Evolutionary conservation across 495 filamentous ascomycete species (phyloP), one percentile per base, ranked within the genome.

Genomic region (Patellaria atrata): DNA sequence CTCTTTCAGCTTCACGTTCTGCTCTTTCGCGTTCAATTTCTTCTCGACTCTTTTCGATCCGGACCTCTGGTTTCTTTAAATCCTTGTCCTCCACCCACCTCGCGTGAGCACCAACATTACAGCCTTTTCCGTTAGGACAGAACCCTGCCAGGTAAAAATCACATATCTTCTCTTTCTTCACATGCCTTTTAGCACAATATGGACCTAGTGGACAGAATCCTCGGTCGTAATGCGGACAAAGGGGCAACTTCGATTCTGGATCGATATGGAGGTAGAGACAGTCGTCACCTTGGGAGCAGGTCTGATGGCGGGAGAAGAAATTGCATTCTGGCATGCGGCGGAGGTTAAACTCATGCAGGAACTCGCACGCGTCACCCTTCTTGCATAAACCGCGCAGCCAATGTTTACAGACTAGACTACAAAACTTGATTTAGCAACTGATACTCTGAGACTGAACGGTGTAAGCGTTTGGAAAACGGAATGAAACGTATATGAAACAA

Each of bases 301-400:
- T 93, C 37, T 80, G 82, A 52, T 84, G 81, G 40, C 83, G 75
- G 11, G 80, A 72, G 38, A 45, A 61, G 45, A 55, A 53, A 51
- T 84, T 89, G 63, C 89, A 97, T 60, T 94, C 89, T 29, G 86
- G 83, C 87, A 93, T 91, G 59, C 85, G 82, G 30, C 89, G 77
- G 45, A 97, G 71, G 65, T 97, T 94, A 67, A 91, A 97, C 62
- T 94, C 87, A 62, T 97, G 89, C 38, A 94, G 65, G 53, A 93
- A 97, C 61, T 94, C 89, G 70, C 89, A 97, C 37, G 71, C 70
- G 41, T 89, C 71, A 22, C 87, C 91, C 57, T 96, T 96, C 56
- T 96, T 97, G 67, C 89, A 97, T 16, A 97, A 75, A 0, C 83
- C 85, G 45, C 91, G 80, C 44, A 96, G 74, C 75, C 91, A 97